Evolutionary conservation across 768 basidiomycete genomes (phyloP).

Genomic region (Galerina sulciceps): DNA sequence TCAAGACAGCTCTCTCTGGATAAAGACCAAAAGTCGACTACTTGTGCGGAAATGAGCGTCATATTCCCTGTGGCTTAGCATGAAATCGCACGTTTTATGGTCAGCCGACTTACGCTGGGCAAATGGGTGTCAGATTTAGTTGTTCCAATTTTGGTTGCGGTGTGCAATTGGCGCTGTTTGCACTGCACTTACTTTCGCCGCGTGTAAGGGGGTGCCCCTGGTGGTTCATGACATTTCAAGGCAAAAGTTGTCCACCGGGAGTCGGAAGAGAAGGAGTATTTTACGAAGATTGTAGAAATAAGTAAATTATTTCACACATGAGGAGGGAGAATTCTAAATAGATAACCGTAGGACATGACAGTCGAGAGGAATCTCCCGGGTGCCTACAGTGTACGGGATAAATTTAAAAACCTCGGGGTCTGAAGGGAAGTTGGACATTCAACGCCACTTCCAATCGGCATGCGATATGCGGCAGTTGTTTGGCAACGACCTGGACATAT

Average conservation of each 20-base stretch:
- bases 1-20: neutral
- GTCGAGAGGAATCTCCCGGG: constrained; percentile 9
- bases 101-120: constrained; percentile 20
- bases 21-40: too few relatives aligned
- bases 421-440: constrained; percentile 22
- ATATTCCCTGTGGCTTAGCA: neutral
- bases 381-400: constrained; percentile 14
- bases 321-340: too few relatives aligned
- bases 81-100: constrained; percentile 1
- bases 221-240: neutral
- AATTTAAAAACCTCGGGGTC: constrained; percentile 35
- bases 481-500: constrained; percentile 19
- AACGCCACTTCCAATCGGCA: constrained; percentile 22
- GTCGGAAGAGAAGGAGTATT: neutral
- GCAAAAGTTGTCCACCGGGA: neutral
- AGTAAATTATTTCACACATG: neutral
- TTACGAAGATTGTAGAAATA: neutral
- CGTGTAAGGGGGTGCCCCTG: neutral
- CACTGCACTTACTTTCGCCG: neutral
- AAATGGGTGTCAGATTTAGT: constrained; percentile 17
- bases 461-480: constrained; percentile 16
- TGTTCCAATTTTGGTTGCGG: constrained; percentile 15
- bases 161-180: constrained; percentile 3
- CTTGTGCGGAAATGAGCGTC: too few relatives aligned
- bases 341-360: neutral